These are phyloP conservation scores for Brassica rapa DNA, from an alignment of 345 rosid species.

Conservation along the genomic window DNA sequence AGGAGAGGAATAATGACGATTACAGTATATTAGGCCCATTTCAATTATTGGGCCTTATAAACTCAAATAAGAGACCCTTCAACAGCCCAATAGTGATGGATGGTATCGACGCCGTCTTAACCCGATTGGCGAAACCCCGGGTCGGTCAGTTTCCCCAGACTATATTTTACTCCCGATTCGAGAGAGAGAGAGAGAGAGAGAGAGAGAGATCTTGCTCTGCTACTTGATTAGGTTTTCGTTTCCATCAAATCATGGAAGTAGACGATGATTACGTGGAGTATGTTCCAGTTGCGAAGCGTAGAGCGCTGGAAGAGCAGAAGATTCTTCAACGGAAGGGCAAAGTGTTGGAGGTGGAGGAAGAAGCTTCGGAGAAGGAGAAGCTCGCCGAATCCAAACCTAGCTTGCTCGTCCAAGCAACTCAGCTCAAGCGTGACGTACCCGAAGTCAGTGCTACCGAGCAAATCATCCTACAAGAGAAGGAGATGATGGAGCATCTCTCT, in stretches of 20 bases:
- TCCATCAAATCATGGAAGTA: slow-evolving; percentile 52
- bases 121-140: neutral
- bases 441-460: slow-evolving; percentile 78
- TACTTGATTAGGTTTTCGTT: neutral
- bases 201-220: neutral
- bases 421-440: slow-evolving; percentile 83
- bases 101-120: neutral
- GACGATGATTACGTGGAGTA: slow-evolving; percentile 79
- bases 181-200: neutral
- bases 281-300: slow-evolving; percentile 78
- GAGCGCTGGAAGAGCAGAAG: slow-evolving; percentile 72
- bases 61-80: neutral
- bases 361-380: slow-evolving; percentile 55
- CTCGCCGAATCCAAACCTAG: slow-evolving; percentile 78
- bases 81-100: neutral
- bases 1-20: no score
- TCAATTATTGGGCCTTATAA: neutral
- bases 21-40: neutral
- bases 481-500: slow-evolving; percentile 85
- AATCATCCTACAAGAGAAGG: slow-evolving; percentile 86
- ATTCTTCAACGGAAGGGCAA: slow-evolving; percentile 81
- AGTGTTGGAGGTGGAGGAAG: slow-evolving; percentile 59
- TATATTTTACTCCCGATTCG: neutral
- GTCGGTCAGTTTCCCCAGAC: neutral
- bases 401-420: slow-evolving; percentile 82